Conservation (phyloP, 768 basidiomycete species). For the Mycena maculata region DNA sequence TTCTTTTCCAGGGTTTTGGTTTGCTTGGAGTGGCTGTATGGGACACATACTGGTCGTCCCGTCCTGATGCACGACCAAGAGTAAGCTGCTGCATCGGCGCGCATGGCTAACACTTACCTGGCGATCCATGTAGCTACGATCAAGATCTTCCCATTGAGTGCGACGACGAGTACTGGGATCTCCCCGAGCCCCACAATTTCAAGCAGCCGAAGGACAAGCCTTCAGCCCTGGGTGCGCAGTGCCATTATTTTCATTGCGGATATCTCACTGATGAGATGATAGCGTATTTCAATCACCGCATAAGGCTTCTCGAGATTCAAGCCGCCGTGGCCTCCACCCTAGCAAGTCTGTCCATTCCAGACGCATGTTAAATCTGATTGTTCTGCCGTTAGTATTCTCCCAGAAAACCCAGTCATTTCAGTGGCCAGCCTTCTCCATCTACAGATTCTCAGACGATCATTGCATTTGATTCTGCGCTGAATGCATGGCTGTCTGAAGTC, state of each 20-base stretch:
- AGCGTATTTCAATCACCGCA: conserved; percentile 53
- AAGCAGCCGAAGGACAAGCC: conserved; percentile 66
- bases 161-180: conserved; percentile 76
- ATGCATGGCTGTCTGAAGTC: conserved; percentile 69
- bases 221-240: conserved; percentile 47
- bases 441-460: conserved; percentile 67
- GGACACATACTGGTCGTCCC: conserved; percentile 64
- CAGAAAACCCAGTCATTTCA: conserved; percentile 46
- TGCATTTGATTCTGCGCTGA: conserved; percentile 71
- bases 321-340: conserved; percentile 42
- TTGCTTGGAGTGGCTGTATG: conserved; percentile 34
- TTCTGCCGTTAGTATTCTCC: conserved; percentile 61
- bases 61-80: conserved; percentile 69
- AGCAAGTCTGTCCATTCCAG: conserved; percentile 25
- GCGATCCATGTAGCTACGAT: conserved; percentile 59
- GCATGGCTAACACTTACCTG: background rate
- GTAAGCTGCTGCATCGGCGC: conserved; percentile 45
- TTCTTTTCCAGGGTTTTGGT: conserved; percentile 34
- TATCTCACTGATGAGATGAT: background rate
- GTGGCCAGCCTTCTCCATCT: conserved; percentile 37
- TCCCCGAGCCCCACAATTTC: conserved; percentile 54
- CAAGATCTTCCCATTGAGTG: conserved; percentile 69
- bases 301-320: conserved; percentile 64
- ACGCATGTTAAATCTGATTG: background rate
- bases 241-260: background rate